phyloP scores from a whole-genome alignment of 2,329 filamentous ascomycete genomes.

The Ceratocystis eucalypticola region DNA sequence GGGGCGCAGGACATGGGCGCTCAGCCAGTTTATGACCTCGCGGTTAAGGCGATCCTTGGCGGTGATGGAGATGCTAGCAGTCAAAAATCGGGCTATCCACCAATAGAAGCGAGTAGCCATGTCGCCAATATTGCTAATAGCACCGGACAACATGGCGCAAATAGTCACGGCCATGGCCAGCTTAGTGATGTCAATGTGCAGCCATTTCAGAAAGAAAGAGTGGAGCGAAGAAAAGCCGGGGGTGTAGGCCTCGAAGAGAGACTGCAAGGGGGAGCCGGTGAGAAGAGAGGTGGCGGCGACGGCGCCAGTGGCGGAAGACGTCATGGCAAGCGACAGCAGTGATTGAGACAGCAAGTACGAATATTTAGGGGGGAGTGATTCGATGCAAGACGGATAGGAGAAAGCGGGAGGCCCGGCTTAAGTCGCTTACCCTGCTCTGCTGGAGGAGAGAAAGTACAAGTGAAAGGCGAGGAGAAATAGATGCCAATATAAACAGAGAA shows the following conservation, averaged over 20 bases:
- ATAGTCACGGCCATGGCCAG: constrained; percentile 27
- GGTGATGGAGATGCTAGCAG: constrained; percentile 28
- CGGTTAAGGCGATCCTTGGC: constrained; percentile 29
- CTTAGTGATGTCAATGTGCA: constrained; percentile 27
- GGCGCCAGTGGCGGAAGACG: neutral
- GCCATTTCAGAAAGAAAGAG: constrained; percentile 27
- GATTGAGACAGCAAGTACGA: no score
- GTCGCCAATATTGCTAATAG: constrained; percentile 24
- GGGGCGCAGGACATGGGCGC: constrained; percentile 25
- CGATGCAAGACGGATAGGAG: neutral
- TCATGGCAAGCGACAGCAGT: no score
- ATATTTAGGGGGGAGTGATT: neutral
- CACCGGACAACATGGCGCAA: constrained; percentile 26
- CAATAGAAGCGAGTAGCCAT: constrained; percentile 26
- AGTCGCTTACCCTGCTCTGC: neutral
- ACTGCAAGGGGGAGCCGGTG: constrained; percentile 2
- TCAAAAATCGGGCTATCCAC: constrained; percentile 28
- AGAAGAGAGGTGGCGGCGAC: constrained; percentile 6
- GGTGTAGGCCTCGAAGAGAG: constrained; percentile 11
- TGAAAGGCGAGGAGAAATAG: neutral
- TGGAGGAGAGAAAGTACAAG: neutral
- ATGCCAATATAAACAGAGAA: neutral
- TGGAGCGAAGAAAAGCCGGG: constrained; percentile 12
- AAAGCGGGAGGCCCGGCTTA: neutral
- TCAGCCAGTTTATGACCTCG: constrained; percentile 30